Conservation (phyloP, 73 alveolate genomes). For the Stentor coeruleus region DNA sequence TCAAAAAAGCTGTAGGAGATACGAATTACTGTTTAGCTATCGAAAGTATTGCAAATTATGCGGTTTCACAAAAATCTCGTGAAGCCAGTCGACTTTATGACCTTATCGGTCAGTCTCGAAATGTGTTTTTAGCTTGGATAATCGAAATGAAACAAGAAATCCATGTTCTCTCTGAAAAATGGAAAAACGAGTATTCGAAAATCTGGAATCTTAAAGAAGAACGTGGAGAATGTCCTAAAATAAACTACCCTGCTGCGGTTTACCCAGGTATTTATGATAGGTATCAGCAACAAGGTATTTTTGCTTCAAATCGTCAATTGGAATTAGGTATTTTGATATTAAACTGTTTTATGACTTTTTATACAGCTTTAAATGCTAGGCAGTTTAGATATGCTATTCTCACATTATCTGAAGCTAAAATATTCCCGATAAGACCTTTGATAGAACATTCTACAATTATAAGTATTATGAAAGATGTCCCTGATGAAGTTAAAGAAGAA, state of each 20-base stretch:
- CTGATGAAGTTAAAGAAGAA: neutral
- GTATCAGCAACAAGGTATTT: neutral
- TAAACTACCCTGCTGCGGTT: neutral
- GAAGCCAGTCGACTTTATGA: slow-evolving; percentile 1
- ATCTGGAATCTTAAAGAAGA: neutral
- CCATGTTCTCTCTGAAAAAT: neutral
- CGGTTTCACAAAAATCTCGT: neutral
- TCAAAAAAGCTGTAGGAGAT: neutral
- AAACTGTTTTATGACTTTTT: neutral
- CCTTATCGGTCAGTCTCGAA: neutral
- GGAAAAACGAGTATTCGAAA: slow-evolving; percentile 4
- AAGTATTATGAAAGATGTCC: neutral
- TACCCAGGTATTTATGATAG: neutral
- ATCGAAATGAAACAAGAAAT: slow-evolving; percentile 19
- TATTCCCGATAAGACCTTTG: neutral
- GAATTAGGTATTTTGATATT: neutral
- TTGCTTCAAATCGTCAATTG: neutral
- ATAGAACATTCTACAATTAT: neutral
- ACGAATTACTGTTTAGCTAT: neutral
- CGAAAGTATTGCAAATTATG: neutral
- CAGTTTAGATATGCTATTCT: slow-evolving; percentile 6
- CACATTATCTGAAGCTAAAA: neutral
- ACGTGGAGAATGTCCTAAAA: neutral
- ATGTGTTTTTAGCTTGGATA: neutral
- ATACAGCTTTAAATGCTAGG: neutral